phyloP scores from a whole-genome alignment of 2,329 filamentous ascomycete species.

The Calonectria montana region DNA sequence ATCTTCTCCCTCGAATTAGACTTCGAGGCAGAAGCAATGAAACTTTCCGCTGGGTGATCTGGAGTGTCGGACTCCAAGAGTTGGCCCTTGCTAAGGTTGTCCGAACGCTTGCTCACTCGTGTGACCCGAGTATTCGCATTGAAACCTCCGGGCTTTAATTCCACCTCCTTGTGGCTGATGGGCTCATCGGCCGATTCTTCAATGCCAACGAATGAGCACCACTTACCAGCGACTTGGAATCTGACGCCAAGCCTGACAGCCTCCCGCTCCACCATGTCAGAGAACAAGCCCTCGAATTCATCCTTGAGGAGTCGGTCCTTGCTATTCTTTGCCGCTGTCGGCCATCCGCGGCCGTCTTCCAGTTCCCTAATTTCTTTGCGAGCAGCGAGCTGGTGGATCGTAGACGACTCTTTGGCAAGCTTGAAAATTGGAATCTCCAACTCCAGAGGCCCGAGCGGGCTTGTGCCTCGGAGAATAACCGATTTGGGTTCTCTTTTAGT shows the following conservation, averaged over 20 bases:
- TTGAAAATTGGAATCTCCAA: slow-evolving; percentile 71
- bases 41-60: too few species aligned
- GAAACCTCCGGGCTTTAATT: not conserved
- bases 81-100: too few species aligned
- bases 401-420: slow-evolving; percentile 41
- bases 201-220: not conserved
- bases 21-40: too few species aligned
- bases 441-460: slow-evolving; percentile 68
- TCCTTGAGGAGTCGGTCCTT: not conserved
- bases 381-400: slow-evolving; percentile 73
- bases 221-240: not conserved
- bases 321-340: not conserved
- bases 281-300: not conserved
- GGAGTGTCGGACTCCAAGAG: too few species aligned
- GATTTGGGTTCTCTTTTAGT: slow-evolving; percentile 57
- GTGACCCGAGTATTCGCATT: not conserved
- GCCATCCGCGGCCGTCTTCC: not conserved
- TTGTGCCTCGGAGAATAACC: slow-evolving; percentile 66
- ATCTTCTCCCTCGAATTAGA: too few species aligned
- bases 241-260: not conserved
- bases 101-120: too few species aligned
- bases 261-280: not conserved
- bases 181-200: not conserved
- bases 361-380: slow-evolving; percentile 67
- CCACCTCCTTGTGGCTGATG: too few species aligned